A percentile compares a stretch with the other conserved stretches of the same genome.
Conservation (phyloP, 2,329 filamentous ascomycete genomes). For the Phialophora macrospora region DNA sequence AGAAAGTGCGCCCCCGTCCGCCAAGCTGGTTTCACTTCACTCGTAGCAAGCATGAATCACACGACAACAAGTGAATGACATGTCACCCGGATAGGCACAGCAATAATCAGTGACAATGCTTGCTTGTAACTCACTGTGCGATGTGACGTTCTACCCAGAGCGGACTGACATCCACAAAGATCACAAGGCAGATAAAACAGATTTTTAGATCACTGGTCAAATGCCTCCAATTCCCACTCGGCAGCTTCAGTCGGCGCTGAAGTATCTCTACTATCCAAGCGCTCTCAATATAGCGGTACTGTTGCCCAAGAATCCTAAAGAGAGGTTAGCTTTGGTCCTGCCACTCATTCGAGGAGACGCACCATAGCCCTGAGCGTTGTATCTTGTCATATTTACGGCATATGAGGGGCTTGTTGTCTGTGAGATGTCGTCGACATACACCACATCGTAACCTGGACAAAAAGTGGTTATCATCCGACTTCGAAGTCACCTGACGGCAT, state of each 20-base stretch:
- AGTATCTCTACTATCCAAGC: constrained; percentile 11
- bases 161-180: background rate
- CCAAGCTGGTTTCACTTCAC: background rate
- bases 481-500: background rate
- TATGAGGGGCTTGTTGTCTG: constrained; percentile 50
- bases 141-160: background rate
- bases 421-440: constrained; percentile 60
- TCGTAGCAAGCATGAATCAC: background rate
- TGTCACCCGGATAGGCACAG: background rate
- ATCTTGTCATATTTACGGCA: constrained; percentile 23
- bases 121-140: background rate
- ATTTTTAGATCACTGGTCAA: background rate
- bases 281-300: constrained; percentile 25
- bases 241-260: background rate
- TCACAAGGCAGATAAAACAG: background rate
- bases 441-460: constrained; percentile 53
- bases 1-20: background rate
- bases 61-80: background rate
- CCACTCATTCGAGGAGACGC: background rate
- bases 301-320: constrained; percentile 25
- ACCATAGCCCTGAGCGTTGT: constrained; percentile 29
- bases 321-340: constrained; percentile 9
- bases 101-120: background rate
- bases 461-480: background rate
- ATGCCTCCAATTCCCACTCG: background rate